A percentile compares a stretch with the other conserved stretches of the same genome.
These are phyloP conservation scores for Saposhnikovia divaricata DNA, from an alignment of 129 eudicot species.

Conservation along the genomic window DNA sequence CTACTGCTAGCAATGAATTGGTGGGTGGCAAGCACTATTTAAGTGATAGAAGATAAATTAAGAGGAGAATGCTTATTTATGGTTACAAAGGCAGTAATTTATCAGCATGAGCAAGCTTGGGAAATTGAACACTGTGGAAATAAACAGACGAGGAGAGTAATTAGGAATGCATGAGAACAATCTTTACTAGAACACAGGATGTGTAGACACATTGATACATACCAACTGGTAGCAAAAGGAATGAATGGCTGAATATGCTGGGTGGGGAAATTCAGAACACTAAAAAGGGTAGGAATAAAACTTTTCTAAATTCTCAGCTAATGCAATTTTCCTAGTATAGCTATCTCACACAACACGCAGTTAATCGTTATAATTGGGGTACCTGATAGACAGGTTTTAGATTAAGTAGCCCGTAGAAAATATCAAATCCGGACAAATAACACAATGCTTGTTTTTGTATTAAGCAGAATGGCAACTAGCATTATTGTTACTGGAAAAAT, in stretches of 20 bases:
- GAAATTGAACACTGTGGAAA: background rate
- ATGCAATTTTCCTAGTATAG: no score
- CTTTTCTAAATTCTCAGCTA: background rate
- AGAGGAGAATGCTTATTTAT: background rate
- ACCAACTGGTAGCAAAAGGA: no score
- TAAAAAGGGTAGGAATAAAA: background rate
- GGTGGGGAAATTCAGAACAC: no score
- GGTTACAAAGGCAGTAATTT: background rate
- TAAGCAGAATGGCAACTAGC: no score
- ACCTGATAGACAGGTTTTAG: no score
- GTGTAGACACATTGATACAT: background rate
- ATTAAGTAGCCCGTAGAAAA: no score
- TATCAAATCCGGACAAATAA: no score
- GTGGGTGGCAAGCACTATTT: background rate
- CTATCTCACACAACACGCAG: no score
- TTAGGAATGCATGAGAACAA: background rate
- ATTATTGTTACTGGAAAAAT: no score
- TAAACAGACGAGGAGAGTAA: background rate
- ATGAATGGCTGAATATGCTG: no score
- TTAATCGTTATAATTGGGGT: no score
- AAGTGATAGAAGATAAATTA: background rate
- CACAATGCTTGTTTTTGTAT: no score
- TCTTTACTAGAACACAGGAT: background rate
- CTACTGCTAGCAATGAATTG: background rate
- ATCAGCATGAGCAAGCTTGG: background rate